Evolutionary conservation across 371 early-diverging fungal genomes (phyloP), one percentile per base, ranked within the genome.

Genomic region (Cokeromyces recurvatus): DNA sequence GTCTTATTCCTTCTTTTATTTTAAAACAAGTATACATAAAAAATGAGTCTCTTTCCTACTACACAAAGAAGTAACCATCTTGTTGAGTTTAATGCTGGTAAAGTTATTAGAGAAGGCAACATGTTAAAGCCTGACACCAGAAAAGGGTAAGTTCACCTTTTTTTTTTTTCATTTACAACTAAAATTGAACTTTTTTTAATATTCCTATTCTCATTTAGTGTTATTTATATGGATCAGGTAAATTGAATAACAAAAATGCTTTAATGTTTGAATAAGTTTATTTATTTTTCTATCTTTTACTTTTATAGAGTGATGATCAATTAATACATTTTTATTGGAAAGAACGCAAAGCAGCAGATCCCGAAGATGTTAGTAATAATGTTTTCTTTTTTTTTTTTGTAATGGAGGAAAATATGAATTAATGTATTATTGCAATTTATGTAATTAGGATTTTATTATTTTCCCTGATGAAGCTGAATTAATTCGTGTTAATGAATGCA

Each of bases 241-340:
- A 37, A 25, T 25, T 14, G 6, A 9, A 17, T 8, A 6, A 42
- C 15, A 20, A 16, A 27, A 7, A 27, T 11, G 5, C 11, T n/a
- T n/a, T 27, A 7, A 27, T 27, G 39, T 24, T 15, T 36, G 36
- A 10, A 27, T 31, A 8, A 8, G 32, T 17, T 19, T 6, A 27
- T 32, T 19, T 17, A 16, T 17, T 16, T 4, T 14, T 10, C 17
- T 17, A 24, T 20, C n/a, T 35, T 52, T 14, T 10, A 43, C 4
- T 36, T 2, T n/a, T 22, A 32, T 56, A 40, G 44, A 72, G 65
- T 12, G 84, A 84, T 24, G 89, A 88, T 43, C 78, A 77, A 29
- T 52, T 89, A 40, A 59, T 86, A 66, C 86, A 85, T 44, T 85
- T 90, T 39, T 85, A 76, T 54, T 90, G 91, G 91, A 84, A 82